These are phyloP conservation scores for Nyctanthes arbortristis DNA, from an alignment of 257 asterid genomes.

Conservation along the genomic window DNA sequence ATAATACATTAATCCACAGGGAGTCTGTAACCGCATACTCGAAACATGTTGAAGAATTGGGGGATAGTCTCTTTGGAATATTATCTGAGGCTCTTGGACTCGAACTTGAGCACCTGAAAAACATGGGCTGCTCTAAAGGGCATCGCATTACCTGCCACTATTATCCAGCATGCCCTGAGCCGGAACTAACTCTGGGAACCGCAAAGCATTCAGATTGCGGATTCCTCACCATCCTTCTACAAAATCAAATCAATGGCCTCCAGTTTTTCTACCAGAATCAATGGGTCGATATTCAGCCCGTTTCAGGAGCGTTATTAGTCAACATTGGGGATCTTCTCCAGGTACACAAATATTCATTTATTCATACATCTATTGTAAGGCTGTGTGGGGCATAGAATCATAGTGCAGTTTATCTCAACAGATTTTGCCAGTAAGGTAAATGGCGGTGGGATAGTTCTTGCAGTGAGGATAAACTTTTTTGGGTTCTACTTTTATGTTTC, in stretches of 20 bases:
- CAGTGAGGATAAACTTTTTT: too few relatives aligned
- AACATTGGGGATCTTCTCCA: conserved; percentile 42
- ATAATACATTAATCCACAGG: conserved; percentile 22
- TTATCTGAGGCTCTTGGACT: conserved; percentile 45
- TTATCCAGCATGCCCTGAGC: conserved; percentile 52
- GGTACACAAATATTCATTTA: too few relatives aligned
- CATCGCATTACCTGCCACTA: conserved; percentile 33
- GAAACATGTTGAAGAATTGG: conserved; percentile 24
- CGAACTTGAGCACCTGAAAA: conserved; percentile 21
- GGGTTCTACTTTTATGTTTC: too few relatives aligned
- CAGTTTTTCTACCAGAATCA: conserved; percentile 31
- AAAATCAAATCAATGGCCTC: conserved; percentile 32
- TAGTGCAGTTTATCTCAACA: too few relatives aligned
- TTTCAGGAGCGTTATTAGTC: conserved; percentile 27
- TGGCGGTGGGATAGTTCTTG: too few relatives aligned
- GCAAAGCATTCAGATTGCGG: conserved; percentile 41
- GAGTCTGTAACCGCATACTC: conserved; percentile 25
- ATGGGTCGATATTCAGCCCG: conserved; percentile 36
- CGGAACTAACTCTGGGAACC: conserved; percentile 38
- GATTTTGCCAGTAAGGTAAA: too few relatives aligned
- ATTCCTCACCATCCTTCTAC: conserved; percentile 46
- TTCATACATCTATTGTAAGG: too few relatives aligned
- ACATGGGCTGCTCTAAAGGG: conserved; percentile 34
- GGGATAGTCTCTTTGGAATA: conserved; percentile 26
- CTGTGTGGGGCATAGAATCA: too few relatives aligned